Base-by-base conservation (phyloP, 306 rosid genomes). In the Prunus salicina region DNA sequence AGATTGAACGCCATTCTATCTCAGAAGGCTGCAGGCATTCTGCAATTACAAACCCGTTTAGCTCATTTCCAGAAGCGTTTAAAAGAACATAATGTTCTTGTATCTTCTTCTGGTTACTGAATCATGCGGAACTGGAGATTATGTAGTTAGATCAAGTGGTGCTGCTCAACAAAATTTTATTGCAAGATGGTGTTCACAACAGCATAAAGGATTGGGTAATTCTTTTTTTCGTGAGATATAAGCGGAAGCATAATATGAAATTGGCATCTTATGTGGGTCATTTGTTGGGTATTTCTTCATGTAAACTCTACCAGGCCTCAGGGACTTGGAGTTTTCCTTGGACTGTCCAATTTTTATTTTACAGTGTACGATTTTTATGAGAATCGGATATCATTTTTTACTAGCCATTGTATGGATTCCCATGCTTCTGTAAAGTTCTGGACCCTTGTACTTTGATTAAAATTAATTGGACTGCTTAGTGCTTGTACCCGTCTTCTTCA, bases 1-100 rank as follows among this genome's bases (percentile, higher is more conserved):
- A 88, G 90, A 87, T 80, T 96, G 83, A 96, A 96, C 71, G 75
- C 86, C 76, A 93, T 96, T 89, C 89, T 96, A 76, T 96, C 99
- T 66, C 99, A 96, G 87, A 96, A 96, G 88, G 96, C 99, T 73
- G 89, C 98, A 56, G 97, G 93, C 77, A 96, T 96, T 81, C 79
- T 91, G 84, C 96, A 96, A 85, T 77, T 96, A 72, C 99, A 96
- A 79, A 93, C 80, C 66, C 99, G 86, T 76, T 86, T 96, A 83
- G 93, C 97, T 70, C 87, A 90, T 77, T 96, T 96, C 77, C 97
- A 93, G 91, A 92, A 91, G 86, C 97, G 91, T 66, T 86, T 96
- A 8, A 32, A 32, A 32, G 99, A 96, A 84, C 94, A 89, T 76
- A 89, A 93, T 66, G 93, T 93, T 75, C 85, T 96, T 75, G 88